phyloP scores from a whole-genome alignment of 2,329 filamentous ascomycete species.

The Aphanocladium album region DNA sequence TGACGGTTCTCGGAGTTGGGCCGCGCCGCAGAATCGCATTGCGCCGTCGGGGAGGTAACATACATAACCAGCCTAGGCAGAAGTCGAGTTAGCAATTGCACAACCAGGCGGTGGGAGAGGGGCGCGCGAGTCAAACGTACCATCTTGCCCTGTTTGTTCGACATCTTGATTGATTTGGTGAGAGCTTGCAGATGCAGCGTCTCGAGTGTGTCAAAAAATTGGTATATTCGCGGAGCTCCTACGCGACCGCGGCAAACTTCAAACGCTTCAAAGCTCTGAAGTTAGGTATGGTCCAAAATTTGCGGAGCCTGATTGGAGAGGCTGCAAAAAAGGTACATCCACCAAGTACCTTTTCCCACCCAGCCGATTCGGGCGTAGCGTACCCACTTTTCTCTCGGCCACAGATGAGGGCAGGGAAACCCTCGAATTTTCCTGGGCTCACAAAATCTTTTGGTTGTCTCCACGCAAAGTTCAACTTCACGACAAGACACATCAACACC shows the following conservation, averaged over 20 bases:
- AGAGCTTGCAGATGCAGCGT: constrained; percentile 28
- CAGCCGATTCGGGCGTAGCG: constrained; percentile 15
- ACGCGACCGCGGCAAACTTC: constrained; percentile 35
- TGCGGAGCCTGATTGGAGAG: constrained; percentile 41
- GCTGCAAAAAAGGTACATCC: constrained; percentile 31
- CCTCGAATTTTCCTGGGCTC: constrained; percentile 33
- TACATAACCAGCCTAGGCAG: constrained; percentile 64
- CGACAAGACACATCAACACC: constrained; percentile 29
- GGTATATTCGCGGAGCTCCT: constrained; percentile 33
- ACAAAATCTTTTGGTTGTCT: constrained; percentile 29
- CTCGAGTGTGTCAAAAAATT: constrained; percentile 40
- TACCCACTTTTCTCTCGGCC: constrained; percentile 21
- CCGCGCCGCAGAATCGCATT: constrained; percentile 12
- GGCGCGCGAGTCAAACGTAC: constrained; percentile 53
- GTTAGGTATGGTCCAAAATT: constrained; percentile 36
- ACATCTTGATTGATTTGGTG: constrained; percentile 28
- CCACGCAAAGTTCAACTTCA: constrained; percentile 24
- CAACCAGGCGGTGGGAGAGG: constrained; percentile 37
- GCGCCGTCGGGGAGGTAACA: constrained; percentile 30
- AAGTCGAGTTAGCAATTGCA: constrained; percentile 58
- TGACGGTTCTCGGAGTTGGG: background rate
- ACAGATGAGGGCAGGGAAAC: constrained; percentile 37
- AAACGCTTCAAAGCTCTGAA: constrained; percentile 38
- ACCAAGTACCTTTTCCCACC: constrained; percentile 26
- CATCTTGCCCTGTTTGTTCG: constrained; percentile 97